Evolutionary conservation across 2,329 filamentous ascomycete genomes (phyloP), one percentile per base, ranked within the genome.

Genomic region (Polytolypa hystricis): DNA sequence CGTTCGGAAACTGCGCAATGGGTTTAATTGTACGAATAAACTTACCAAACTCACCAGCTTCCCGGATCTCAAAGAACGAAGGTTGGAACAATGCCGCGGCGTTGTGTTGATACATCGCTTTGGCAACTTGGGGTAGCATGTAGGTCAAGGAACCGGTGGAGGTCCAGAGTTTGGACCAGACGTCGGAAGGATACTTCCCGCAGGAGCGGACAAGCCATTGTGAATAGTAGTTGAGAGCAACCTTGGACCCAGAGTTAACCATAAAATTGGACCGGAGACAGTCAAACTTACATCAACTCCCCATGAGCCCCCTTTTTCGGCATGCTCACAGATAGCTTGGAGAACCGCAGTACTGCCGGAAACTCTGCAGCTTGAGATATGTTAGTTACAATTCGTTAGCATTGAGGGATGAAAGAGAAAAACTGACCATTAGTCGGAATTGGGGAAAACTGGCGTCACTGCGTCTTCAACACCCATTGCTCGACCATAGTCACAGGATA

Each of bases 151-250:
- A 53, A 3, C 64, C 65, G 41, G 73, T 62, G 9, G 61, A 54
- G 7, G 49, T 43, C 60, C 66, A 70, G 2, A 73, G 42, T 9
- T 66, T 58, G 9, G 65, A 44, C 70, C 71, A 74, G 9, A 73
- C 51, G 1, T 53, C 45, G 3, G 51, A 42, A 0, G 62, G 60
- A 52, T 66, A 67, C 10, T 47, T 54, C 4, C 62, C 62, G 33
- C 51, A 54, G 2, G 48, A 55, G 14, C 55, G 45, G 9, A 62
- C 56, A 1, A 67, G 54, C 63, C 62, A 66, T 33, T 59, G 55
- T 2, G 55, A 60, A 37, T 64, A 63, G 43, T 66, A 66, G 40
- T 66, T 61, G 7, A 65, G 43, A 6, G 61, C 50, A 3, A 57
- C 35, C 48, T 54, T 27, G n/a, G n/a, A n/a, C 12, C 26, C 9